phyloP scores from a whole-genome alignment of 768 basidiomycete genomes.

The Agaricus blazei region DNA sequence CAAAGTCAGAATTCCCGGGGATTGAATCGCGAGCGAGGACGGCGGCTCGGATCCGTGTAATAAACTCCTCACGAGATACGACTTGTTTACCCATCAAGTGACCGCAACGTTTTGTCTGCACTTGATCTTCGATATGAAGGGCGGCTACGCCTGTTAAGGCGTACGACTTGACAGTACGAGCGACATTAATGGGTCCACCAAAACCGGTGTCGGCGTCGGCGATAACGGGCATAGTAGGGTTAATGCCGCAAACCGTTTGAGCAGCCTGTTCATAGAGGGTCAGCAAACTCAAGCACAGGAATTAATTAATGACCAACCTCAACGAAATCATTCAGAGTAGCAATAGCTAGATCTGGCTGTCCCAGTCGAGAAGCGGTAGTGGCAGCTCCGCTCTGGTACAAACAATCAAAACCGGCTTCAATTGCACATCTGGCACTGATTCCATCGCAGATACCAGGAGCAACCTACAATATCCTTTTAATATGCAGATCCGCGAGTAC shows the following conservation, averaged over 20 bases:
- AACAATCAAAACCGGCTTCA: conserved; percentile 69
- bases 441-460: conserved; percentile 68
- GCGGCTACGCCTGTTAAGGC: conserved; percentile 63
- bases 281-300: neutral
- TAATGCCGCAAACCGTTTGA: conserved; percentile 63
- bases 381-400: conserved; percentile 78
- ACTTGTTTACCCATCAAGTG: conserved; percentile 79
- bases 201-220: conserved; percentile 78
- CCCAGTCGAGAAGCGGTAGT: conserved; percentile 76
- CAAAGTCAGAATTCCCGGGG: conserved; percentile 70
- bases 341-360: conserved; percentile 71
- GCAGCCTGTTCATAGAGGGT: conserved; percentile 35
- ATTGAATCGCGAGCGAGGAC: conserved; percentile 71
- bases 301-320: conserved; percentile 29
- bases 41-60: conserved; percentile 71
- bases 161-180: conserved; percentile 68
- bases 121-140: conserved; percentile 77
- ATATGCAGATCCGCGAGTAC: neutral
- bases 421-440: conserved; percentile 70
- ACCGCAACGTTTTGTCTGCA: conserved; percentile 76
- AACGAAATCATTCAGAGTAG: conserved; percentile 72
- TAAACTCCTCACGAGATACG: conserved; percentile 69
- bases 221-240: conserved; percentile 64
- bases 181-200: conserved; percentile 72
- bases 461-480: conserved; percentile 35